Percentiles rank a stretch among this genome's conserved stretches.
These are phyloP conservation scores for Colletotrichum orchidophilum DNA, from an alignment of 2,329 filamentous ascomycete genomes.

Conservation along the genomic window DNA sequence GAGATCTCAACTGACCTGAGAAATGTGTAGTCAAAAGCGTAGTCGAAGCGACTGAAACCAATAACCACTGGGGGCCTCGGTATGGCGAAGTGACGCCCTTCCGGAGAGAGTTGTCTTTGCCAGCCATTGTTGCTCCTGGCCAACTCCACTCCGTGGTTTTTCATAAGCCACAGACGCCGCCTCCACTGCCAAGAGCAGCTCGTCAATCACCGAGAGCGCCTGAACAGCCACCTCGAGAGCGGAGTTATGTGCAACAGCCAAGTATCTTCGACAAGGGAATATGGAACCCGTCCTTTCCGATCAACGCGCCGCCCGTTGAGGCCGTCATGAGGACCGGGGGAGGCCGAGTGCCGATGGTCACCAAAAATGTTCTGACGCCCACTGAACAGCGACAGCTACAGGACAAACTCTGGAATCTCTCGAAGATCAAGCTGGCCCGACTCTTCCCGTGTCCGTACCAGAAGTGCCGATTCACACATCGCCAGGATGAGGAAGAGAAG, in stretches of 20 bases:
- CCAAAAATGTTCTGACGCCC: conserved; percentile 50
- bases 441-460: conserved; percentile 48
- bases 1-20: not conserved
- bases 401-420: conserved; percentile 44
- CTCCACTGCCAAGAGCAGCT: not conserved
- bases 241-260: conserved; percentile 40
- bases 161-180: not conserved
- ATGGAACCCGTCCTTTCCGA: conserved; percentile 45
- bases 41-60: not conserved
- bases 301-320: conserved; percentile 47
- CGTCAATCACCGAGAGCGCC: not conserved
- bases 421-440: conserved; percentile 46
- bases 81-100: conserved; percentile 25
- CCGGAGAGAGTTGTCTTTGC: conserved; percentile 10
- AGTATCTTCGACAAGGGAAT: conserved; percentile 41
- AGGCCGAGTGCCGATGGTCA: conserved; percentile 46
- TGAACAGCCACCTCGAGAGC: not conserved
- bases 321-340: conserved; percentile 46
- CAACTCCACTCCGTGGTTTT: not conserved
- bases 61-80: conserved; percentile 37
- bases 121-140: not conserved
- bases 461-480: conserved; percentile 47
- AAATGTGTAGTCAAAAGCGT: conserved; percentile 3
- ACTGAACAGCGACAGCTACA: conserved; percentile 51
- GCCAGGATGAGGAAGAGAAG: conserved; percentile 38